Percentiles rank a stretch among this genome's conserved stretches.
phyloP scores from a whole-genome alignment of 1,284 basidiomycete genomes.

The Malassezia psittaci region DNA sequence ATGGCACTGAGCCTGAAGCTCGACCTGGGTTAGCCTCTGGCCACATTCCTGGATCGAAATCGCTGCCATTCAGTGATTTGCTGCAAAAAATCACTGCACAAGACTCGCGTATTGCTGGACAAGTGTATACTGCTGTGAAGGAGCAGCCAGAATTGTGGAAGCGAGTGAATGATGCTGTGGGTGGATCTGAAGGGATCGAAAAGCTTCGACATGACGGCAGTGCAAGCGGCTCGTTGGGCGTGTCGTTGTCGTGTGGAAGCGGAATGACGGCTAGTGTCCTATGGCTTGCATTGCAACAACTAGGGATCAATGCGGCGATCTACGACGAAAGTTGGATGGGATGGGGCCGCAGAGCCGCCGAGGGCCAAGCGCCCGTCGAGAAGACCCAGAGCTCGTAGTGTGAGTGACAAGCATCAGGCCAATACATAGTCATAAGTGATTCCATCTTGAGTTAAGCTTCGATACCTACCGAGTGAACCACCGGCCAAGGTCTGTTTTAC shows the following conservation, averaged over 20 bases:
- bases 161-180: constrained; percentile 58
- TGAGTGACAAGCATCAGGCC: background rate
- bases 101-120: constrained; percentile 48
- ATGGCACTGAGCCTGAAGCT: constrained; percentile 75
- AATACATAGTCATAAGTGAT: constrained; percentile 34
- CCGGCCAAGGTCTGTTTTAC: constrained; percentile 34
- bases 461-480: constrained; percentile 30
- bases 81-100: constrained; percentile 53
- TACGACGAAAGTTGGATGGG: constrained; percentile 61
- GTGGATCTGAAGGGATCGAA: constrained; percentile 34
- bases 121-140: constrained; percentile 45
- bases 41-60: constrained; percentile 78
- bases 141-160: constrained; percentile 42
- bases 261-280: constrained; percentile 94
- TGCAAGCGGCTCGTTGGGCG: constrained; percentile 19
- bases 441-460: constrained; percentile 21
- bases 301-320: constrained; percentile 57
- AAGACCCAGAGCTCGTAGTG: background rate
- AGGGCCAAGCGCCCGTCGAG: constrained; percentile 16
- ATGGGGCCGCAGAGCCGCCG: constrained; percentile 20
- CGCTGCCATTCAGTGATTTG: constrained; percentile 72
- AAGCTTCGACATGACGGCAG: constrained; percentile 37
- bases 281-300: constrained; percentile 70
- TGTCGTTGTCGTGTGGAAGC: constrained; percentile 45
- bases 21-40: constrained; percentile 76